Evolutionary conservation across 1,284 basidiomycete genomes (phyloP), one percentile per base, ranked within the genome.

Genomic region (Moesziomyces sp.): DNA sequence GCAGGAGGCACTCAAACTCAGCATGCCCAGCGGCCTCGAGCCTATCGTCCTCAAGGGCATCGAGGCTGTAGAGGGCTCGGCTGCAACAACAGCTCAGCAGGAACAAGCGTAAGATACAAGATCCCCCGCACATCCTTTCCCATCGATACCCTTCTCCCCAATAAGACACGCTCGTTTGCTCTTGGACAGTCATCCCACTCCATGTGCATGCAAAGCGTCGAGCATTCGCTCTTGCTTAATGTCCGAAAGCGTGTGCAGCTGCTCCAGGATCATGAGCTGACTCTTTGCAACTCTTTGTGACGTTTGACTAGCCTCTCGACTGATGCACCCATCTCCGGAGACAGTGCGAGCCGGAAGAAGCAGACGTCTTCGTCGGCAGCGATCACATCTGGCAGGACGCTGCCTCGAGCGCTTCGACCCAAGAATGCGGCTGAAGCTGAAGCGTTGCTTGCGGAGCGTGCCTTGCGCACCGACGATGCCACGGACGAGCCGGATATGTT

Each of bases 1-100:
- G 51, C 52, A 71, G n/a, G 76, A 76, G 30, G 80, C 78, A 28
- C 61, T 78, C 10, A 75, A 82, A 18, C 62, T 85, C 50, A 76
- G 77, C 49, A 79, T 85, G 74, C 77, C 81, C 0, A 77, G 76
- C 5, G 62, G 76, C 1, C 50, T 74, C 18, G 53, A 66, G 44
- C 58, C 44, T 24, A 63, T 76, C 26, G 68, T 74, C 23, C 46
- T 57, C 35, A 62, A 72, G 40, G 72, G 69, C 0, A 67, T 78
- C 14, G 77, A 68, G 13, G 77, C 76, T 11, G 48, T 77, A 21
- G 65, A 75, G 35, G 66, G 46, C 40, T 2, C 6, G 13, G 35
- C 35, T 35, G 52, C 54, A 13, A 57, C 58, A 28, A 7, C 30
- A 28, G 35, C 48, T 21, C 45, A 52, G 40, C 35, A 68, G 62